phyloP scores from a whole-genome alignment of 257 asterid genomes.

The Pogostemon cablin region DNA sequence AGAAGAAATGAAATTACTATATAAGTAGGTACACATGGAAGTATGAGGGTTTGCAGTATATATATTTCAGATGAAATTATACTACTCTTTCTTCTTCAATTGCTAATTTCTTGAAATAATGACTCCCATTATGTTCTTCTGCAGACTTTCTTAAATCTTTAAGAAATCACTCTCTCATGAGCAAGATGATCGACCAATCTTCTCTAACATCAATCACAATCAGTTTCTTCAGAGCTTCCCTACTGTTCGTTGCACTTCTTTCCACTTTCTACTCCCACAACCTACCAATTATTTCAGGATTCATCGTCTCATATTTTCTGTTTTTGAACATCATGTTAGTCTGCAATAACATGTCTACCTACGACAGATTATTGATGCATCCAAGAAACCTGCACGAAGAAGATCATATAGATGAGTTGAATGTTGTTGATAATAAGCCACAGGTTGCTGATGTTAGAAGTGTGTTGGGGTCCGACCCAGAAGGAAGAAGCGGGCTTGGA shows the following conservation, averaged over 20 bases:
- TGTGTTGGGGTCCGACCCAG: background rate
- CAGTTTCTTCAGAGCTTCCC: slow-evolving; percentile 26
- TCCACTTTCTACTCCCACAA: slow-evolving; percentile 28
- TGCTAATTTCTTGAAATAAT: background rate
- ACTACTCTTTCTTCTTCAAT: background rate
- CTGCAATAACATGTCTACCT: slow-evolving; percentile 22
- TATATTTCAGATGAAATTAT: background rate
- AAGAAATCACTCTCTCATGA: background rate
- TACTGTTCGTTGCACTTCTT: slow-evolving; percentile 33
- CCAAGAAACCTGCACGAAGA: background rate
- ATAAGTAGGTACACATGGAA: no score
- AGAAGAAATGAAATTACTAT: no score
- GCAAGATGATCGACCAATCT: slow-evolving; percentile 5
- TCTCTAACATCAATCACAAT: slow-evolving; percentile 24
- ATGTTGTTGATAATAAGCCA: background rate
- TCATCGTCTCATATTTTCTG: slow-evolving; percentile 23
- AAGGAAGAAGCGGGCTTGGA: no score
- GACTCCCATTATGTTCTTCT: background rate
- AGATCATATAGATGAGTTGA: background rate
- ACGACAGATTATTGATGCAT: background rate
- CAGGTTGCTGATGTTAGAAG: background rate
- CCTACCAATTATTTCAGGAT: background rate
- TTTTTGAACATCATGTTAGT: slow-evolving; percentile 11
- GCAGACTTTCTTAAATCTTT: background rate
- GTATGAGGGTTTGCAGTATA: no score